Conservation (phyloP, 2,329 filamentous ascomycete genomes). For the Pyrenochaeta sp. region DNA sequence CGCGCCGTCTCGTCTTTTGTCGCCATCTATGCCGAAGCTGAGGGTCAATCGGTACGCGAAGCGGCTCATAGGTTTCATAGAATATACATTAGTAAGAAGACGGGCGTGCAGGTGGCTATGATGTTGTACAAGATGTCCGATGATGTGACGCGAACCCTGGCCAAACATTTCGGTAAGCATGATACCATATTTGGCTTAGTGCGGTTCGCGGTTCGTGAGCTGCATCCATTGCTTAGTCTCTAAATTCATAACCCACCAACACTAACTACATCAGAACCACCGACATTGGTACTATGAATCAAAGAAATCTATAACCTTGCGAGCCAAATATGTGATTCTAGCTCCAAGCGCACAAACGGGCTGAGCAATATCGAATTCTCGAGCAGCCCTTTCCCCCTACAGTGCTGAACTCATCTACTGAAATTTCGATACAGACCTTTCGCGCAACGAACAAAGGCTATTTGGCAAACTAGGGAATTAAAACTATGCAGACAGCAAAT, state of each 20-base stretch:
- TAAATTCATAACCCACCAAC: background rate
- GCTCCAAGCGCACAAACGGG: too few relatives aligned
- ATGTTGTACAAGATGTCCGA: constrained; percentile 12
- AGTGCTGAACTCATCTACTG: too few relatives aligned
- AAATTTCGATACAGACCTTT: too few relatives aligned
- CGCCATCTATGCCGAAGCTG: constrained; percentile 34
- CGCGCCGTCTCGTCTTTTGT: constrained; percentile 42
- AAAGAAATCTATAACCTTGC: too few relatives aligned
- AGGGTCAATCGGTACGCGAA: background rate
- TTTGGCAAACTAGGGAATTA: too few relatives aligned
- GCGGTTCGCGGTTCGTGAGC: background rate
- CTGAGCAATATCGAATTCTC: too few relatives aligned
- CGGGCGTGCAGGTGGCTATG: constrained; percentile 15
- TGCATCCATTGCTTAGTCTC: background rate
- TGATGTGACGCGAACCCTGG: constrained; percentile 15
- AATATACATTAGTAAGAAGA: constrained; percentile 42
- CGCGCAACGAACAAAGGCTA: too few relatives aligned
- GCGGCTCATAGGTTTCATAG: constrained; percentile 25
- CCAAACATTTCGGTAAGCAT: constrained; percentile 28
- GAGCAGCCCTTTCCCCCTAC: too few relatives aligned
- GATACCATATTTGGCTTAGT: constrained; percentile 25
- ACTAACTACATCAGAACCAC: background rate
- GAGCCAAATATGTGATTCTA: too few relatives aligned
- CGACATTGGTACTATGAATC: too few relatives aligned
- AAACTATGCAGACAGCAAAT: too few relatives aligned